Conservation (phyloP, 768 basidiomycete genomes). For the Calocera viscosa region DNA sequence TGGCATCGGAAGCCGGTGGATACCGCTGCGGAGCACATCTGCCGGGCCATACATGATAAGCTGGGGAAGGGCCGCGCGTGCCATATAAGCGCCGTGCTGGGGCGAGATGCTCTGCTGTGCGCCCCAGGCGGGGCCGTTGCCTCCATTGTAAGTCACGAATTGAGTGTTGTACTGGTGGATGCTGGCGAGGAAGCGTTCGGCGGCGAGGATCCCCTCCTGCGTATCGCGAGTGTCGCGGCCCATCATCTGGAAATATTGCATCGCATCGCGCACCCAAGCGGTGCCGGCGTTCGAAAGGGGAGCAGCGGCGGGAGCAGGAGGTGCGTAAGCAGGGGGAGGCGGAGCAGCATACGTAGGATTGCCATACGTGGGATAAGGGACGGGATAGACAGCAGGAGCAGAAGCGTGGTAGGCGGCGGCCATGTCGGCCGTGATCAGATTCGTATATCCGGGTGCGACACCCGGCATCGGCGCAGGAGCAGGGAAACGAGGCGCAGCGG, state of each 20-base stretch:
- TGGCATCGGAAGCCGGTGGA: background rate
- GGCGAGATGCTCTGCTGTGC: background rate
- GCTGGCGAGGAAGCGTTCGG: background rate
- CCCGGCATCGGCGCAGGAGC: background rate
- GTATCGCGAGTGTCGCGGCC: background rate
- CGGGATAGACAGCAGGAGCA: conserved; percentile 7
- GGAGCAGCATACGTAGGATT: background rate
- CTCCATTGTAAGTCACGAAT: background rate
- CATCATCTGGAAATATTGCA: background rate
- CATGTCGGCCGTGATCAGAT: background rate
- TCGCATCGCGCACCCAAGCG: background rate
- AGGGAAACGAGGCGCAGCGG: background rate
- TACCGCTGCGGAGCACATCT: background rate
- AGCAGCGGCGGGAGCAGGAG: background rate
- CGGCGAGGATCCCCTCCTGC: background rate
- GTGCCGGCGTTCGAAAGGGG: background rate
- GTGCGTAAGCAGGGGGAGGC: background rate
- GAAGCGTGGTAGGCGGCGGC: background rate
- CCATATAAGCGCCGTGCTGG: background rate
- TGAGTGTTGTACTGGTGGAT: background rate
- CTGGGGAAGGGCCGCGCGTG: background rate
- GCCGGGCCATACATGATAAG: background rate
- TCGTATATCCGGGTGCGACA: background rate
- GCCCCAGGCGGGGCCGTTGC: background rate
- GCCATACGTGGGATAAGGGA: background rate